phyloP scores from a whole-genome alignment of 192 early-diverging fungal species.

The Irineochytrium annulatum region DNA sequence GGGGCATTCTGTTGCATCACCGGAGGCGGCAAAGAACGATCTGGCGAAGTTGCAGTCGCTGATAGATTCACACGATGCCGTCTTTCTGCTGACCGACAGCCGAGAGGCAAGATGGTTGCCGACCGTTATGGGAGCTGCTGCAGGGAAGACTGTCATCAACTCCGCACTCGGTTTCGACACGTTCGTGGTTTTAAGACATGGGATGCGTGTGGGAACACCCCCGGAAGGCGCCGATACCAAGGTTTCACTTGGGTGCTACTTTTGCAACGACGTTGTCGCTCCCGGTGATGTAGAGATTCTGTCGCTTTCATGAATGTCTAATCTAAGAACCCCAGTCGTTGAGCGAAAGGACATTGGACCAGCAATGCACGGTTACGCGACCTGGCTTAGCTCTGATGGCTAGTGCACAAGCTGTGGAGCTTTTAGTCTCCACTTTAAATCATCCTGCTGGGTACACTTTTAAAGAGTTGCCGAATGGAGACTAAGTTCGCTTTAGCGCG shows the following conservation, averaged over 20 bases:
- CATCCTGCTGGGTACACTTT: slow-evolving; percentile 67
- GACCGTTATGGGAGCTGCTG: slow-evolving; percentile 70
- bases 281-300: slow-evolving; percentile 78
- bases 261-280: slow-evolving; percentile 98
- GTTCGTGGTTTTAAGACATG: slow-evolving; percentile 95
- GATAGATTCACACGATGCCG: slow-evolving; percentile 72
- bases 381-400: slow-evolving; percentile 92
- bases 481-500: slow-evolving; percentile 30
- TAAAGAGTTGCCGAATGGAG: background rate
- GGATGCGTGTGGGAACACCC: slow-evolving; percentile 39
- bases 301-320: background rate
- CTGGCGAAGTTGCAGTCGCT: slow-evolving; percentile 56
- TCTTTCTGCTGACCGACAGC: slow-evolving; percentile 92
- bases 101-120: slow-evolving; percentile 96
- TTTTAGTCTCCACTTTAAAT: slow-evolving; percentile 83
- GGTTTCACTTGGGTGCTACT: slow-evolving; percentile 86
- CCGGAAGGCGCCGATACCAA: slow-evolving; percentile 7
- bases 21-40: slow-evolving; percentile 30
- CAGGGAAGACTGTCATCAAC: slow-evolving; percentile 82
- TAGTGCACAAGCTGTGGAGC: slow-evolving; percentile 81
- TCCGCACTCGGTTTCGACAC: slow-evolving; percentile 94
- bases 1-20: slow-evolving; percentile 60
- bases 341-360: slow-evolving; percentile 89
- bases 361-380: slow-evolving; percentile 97
- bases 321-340: slow-evolving; percentile 64